Conservation (phyloP, 768 basidiomycete genomes). For the Psilocybe sp. region DNA sequence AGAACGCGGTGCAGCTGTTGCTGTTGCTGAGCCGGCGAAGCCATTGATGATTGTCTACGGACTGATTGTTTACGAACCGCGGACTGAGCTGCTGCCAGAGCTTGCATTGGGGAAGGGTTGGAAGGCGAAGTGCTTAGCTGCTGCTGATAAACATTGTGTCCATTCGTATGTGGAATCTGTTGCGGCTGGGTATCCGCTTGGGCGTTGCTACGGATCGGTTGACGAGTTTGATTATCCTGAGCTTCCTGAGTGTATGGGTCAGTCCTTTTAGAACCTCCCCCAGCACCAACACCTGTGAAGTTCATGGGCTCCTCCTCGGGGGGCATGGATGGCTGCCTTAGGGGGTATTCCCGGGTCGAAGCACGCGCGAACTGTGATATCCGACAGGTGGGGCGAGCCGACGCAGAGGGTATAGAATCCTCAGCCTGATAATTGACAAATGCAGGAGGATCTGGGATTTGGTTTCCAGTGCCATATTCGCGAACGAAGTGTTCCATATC, state of each 20-base stretch:
- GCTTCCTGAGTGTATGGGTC: conserved; percentile 28
- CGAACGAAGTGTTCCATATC: conserved; percentile 90
- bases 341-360: conserved; percentile 37
- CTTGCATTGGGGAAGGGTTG: conserved; percentile 6
- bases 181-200: conserved; percentile 13
- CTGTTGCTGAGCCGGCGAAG: conserved; percentile 21
- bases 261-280: conserved; percentile 37
- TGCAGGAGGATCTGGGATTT: conserved; percentile 83
- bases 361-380: conserved; percentile 51
- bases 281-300: conserved; percentile 71
- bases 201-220: conserved; percentile 28
- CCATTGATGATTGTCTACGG: conserved; percentile 21
- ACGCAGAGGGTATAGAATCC: conserved; percentile 61
- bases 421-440: conserved; percentile 81
- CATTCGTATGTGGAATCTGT: conserved; percentile 28
- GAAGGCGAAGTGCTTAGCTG: conserved; percentile 9
- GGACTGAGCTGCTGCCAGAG: conserved; percentile 13
- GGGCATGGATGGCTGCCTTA: conserved; percentile 25
- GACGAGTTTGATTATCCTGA: conserved; percentile 25
- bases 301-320: conserved; percentile 50
- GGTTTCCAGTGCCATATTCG: conserved; percentile 83
- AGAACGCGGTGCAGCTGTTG: conserved; percentile 28
- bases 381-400: conserved; percentile 53
- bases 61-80: conserved; percentile 12
- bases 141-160: conserved; percentile 11